Base-by-base conservation (phyloP, 805 yeast genomes). In the Kuraishia molischiana region DNA sequence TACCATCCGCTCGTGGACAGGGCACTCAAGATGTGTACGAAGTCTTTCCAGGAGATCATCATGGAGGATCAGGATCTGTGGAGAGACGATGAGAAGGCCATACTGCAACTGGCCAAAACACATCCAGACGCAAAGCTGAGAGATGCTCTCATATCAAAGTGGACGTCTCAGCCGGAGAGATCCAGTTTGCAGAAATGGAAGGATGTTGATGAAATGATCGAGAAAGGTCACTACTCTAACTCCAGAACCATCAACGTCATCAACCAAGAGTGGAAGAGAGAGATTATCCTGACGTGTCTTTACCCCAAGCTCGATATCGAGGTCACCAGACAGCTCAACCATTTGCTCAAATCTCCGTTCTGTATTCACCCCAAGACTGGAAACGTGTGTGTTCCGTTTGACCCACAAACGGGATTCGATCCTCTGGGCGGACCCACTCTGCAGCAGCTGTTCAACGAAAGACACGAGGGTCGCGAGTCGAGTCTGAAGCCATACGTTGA, bases 341-440 rank as follows among this genome's bases (percentile, higher is more conserved):
- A 92, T 65, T 77, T 92, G 60, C 71, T 92, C 49, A 92, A 92
- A 55, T 84, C 97, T 1, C 98, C 98, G 14, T 92, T 92, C 56
- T 90, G 97, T 64, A 79, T 92, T 32, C 98, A 92, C 57, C 98
- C 98, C 2, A 79, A 86, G 2, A 92, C 98, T 0, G 96, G 96
- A 5, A 82, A 85, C 50, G 84, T 92, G 3, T 92, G 97, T 73
- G 95, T 92, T 5, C 96, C 97, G 0, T 81, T 75, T 44, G 77
- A 74, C 47, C 77, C 79, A 1, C 39, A 40, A 0, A 52, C 44
- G 3, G 52, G 61, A 29, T 92, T 90, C 52, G 77, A 81, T 48
- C 97, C 97, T 2, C 70, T 72, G 44, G 65, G 63, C 10, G 89
- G 95, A 2, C 97, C 97, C 14, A 84, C 78, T 43, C 62, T 89